phyloP scores from a whole-genome alignment of 345 rosid species.

The Erucastrum elatum region DNA sequence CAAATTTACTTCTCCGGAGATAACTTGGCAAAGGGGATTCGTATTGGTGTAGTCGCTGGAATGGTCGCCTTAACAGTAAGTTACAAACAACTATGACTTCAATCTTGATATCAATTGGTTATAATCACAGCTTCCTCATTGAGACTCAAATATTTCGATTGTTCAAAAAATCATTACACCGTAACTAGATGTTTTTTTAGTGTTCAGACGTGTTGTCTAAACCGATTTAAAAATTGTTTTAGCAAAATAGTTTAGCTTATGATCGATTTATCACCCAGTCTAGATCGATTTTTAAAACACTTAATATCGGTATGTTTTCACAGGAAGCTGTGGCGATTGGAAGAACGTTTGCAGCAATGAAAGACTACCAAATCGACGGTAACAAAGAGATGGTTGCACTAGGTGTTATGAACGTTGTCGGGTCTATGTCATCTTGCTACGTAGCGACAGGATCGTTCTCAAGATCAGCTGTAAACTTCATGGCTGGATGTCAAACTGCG shows the following conservation, averaged over 20 bases:
- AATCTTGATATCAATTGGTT: too few species aligned
- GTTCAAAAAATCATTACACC: neutral
- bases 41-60: conserved; percentile 76
- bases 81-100: conserved; percentile 11
- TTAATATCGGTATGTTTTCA: conserved; percentile 1
- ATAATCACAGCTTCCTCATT: neutral
- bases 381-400: conserved; percentile 98
- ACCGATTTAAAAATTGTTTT: too few species aligned
- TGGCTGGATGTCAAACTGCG: conserved; percentile 92
- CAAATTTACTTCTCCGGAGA: conserved; percentile 70
- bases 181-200: too few species aligned
- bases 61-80: conserved; percentile 85
- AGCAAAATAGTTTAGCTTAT: too few species aligned
- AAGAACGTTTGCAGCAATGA: conserved; percentile 94
- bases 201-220: too few species aligned
- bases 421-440: conserved; percentile 95
- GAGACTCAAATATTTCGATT: neutral
- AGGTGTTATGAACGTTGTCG: conserved; percentile 89
- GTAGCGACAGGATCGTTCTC: conserved; percentile 97
- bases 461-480: conserved; percentile 89
- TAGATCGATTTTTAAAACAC: neutral
- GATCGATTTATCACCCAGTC: too few species aligned
- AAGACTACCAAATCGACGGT: conserved; percentile 91
- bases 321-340: conserved; percentile 97
- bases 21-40: conserved; percentile 62